Conservation (phyloP, 2,329 filamentous ascomycete genomes). For the Plectosphaerella cucumerina region DNA sequence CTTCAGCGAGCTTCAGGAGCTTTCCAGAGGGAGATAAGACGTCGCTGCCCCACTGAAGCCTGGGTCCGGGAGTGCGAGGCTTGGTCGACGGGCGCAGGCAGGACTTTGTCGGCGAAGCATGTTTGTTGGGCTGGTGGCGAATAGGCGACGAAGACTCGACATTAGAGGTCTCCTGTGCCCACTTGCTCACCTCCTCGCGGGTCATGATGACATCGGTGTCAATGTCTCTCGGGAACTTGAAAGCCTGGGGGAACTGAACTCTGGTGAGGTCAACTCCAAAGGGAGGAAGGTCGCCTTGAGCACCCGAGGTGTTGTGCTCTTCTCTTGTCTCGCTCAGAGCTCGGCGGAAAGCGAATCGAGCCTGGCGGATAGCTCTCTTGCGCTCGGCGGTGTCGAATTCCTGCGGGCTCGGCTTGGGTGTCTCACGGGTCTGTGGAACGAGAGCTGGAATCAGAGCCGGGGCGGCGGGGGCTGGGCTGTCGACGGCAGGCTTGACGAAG, state of each 20-base stretch:
- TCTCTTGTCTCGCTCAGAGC: not conserved
- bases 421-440: not conserved
- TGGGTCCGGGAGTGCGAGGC: constrained; percentile 51
- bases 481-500: no score
- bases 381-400: not conserved
- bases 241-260: not conserved
- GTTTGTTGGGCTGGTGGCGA: constrained; percentile 43
- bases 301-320: not conserved
- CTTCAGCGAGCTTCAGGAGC: constrained; percentile 19
- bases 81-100: constrained; percentile 54
- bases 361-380: not conserved
- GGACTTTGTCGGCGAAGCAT: constrained; percentile 54
- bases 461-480: not conserved
- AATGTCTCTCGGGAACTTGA: not conserved
- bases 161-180: constrained; percentile 34
- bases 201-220: constrained; percentile 15
- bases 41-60: constrained; percentile 54
- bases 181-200: constrained; percentile 34
- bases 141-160: constrained; percentile 32
- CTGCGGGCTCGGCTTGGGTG: not conserved
- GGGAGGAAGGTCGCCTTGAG: not conserved
- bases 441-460: not conserved
- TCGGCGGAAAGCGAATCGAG: not conserved
- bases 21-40: constrained; percentile 42
- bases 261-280: not conserved